A percentile compares a stretch with the other conserved stretches of the same genome.
Evolutionary conservation across 1,284 basidiomycete genomes (phyloP).

Genomic region (Marasmius oreades): DNA sequence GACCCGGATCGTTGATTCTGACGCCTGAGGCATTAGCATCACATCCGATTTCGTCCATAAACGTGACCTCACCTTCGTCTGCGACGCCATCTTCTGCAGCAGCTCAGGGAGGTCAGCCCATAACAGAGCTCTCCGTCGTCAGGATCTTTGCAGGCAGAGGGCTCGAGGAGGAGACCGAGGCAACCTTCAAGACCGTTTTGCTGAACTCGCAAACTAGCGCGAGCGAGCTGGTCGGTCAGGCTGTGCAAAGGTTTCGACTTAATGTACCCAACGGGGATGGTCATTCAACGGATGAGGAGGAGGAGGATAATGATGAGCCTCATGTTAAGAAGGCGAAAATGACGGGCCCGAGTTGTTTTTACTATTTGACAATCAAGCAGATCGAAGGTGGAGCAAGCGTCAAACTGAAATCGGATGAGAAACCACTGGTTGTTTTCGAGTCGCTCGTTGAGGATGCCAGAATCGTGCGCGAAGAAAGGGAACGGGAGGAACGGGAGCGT

Average conservation of each 20-base stretch:
- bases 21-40: constrained; percentile 46
- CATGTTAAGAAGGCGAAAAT: constrained; percentile 33
- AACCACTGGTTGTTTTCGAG: constrained; percentile 87
- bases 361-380: constrained; percentile 91
- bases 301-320: constrained; percentile 56
- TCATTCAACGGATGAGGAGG: background rate
- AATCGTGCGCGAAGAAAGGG: constrained; percentile 25
- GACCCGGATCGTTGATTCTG: constrained; percentile 73
- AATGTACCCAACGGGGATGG: constrained; percentile 31
- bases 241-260: constrained; percentile 89
- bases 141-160: constrained; percentile 88
- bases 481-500: constrained; percentile 24
- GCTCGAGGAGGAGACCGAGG: constrained; percentile 71
- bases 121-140: constrained; percentile 80
- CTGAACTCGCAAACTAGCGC: constrained; percentile 85
- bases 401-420: constrained; percentile 61
- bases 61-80: constrained; percentile 86
- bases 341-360: constrained; percentile 36
- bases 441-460: constrained; percentile 74
- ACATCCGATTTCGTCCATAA: constrained; percentile 50
- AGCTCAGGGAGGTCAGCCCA: background rate
- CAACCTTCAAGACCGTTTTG: constrained; percentile 96
- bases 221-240: constrained; percentile 83
- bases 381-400: constrained; percentile 81
- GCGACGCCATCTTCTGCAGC: background rate